Percentiles rank a stretch among this genome's conserved stretches.
Conservation (phyloP, 495 filamentous ascomycete species). For the Aspergillus bridgeri region DNA sequence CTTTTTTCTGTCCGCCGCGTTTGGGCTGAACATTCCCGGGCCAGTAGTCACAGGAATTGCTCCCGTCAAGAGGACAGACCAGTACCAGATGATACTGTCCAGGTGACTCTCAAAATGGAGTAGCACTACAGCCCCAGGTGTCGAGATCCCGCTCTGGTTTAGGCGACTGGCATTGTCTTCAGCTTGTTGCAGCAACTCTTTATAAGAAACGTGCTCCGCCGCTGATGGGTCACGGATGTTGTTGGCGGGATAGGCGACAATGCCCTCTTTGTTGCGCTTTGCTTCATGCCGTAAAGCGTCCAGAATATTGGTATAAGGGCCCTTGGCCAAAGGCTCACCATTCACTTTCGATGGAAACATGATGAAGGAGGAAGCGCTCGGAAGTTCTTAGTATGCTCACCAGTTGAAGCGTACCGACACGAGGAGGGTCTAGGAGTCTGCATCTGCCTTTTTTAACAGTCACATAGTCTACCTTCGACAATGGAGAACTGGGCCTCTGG, state of each 20-base stretch:
- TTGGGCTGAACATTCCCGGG: conserved; percentile 29
- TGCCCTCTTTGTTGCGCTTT: neutral
- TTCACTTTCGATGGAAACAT: neutral
- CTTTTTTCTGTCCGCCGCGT: conserved; percentile 25
- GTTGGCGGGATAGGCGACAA: neutral
- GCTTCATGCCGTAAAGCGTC: conserved; percentile 2
- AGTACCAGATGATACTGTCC: conserved; percentile 40
- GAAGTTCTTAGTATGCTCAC: neutral
- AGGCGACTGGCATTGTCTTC: neutral
- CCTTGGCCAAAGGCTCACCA: neutral
- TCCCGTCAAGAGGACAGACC: conserved; percentile 38
- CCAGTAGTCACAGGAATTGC: conserved; percentile 37
- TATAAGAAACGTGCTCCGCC: neutral
- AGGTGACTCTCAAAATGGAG: conserved; percentile 4
- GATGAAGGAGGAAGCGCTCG: neutral
- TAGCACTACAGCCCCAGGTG: neutral
- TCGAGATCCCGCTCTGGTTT: neutral
- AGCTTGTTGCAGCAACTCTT: conserved; percentile 4
- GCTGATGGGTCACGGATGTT: neutral
- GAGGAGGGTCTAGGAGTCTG: neutral
- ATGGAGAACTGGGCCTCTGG: neutral
- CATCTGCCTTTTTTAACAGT: neutral
- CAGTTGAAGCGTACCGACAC: neutral
- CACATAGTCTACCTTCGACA: neutral
- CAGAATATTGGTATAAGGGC: neutral